Base-by-base conservation (phyloP, 1,284 basidiomycete species). In the Cutaneotrichosporon curvatum region DNA sequence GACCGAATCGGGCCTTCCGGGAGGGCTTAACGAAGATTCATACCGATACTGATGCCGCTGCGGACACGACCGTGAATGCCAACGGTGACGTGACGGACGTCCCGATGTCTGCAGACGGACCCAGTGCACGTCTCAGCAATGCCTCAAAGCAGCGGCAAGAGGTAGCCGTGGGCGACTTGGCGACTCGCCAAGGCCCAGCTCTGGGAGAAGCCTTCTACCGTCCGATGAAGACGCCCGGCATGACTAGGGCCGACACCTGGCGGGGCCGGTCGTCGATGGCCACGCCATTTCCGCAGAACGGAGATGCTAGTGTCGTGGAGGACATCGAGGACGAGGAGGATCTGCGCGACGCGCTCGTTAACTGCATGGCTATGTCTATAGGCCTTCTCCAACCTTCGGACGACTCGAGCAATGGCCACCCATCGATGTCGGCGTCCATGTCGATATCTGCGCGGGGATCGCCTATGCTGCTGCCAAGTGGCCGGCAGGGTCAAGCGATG, bases 331-430 rank as follows among this genome's bases (percentile, higher is more conserved):
- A 56, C 22, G 60, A 67, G 3, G 79, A 81, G 62, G 87, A 96
- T 62, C 78, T 98, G 31, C 82, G 87, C 36, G 87, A 90, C 56
- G 89, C 88, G 55, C 90, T 99, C 28, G 91, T 98, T 85, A 84
- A 85, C 4, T 95, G 89, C 70, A 95, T 99, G 50, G 91, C 92
- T 1, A 94, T 92, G 67, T 95, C 90, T 4, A 97, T 99, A 47
- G 94, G 94, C 3, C 77, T 99, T 11, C 75, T 87, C n/a, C 92
- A 95, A 57, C 84, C 88, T 7, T 79, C 50, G 83, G 8, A 73
- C 21, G 53, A 63, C 32, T 49, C 54, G 4, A 31, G 35, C 9
- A 33, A 25, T 2, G 38, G 39, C 10, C 32, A 22, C 21, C 19
- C 37, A n/a, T 28, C 41, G 1, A 18, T 32, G 15, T 31, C 40